Evolutionary conservation across 345 rosid species (phyloP).

Genomic region (Syzygium grande): DNA sequence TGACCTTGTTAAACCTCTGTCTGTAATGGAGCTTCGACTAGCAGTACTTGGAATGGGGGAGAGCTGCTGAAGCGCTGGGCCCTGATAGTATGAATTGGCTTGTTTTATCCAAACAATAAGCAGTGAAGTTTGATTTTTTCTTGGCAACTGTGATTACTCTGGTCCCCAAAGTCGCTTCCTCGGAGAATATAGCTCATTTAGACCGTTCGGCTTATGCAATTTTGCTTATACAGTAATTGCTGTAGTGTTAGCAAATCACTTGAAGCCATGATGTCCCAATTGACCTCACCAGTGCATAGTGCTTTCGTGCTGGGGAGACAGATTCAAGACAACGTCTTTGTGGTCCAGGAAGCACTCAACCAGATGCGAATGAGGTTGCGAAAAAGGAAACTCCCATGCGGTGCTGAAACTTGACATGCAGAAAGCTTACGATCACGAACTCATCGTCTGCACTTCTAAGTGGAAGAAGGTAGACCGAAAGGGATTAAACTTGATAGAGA

Average conservation of each 20-base stretch:
- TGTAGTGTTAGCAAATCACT: background rate
- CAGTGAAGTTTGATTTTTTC: too few relatives aligned
- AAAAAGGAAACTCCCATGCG: background rate
- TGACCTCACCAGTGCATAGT: background rate
- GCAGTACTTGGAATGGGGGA: too few relatives aligned
- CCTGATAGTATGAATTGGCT: too few relatives aligned
- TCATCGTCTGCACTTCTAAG: too few relatives aligned
- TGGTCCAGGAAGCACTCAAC: background rate
- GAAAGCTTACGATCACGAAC: background rate
- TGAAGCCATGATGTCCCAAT: background rate
- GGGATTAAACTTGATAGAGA: background rate
- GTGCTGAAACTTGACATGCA: background rate
- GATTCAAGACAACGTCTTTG: background rate
- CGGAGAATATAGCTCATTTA: background rate
- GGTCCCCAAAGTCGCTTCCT: background rate
- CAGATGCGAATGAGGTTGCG: background rate
- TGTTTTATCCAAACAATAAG: too few relatives aligned
- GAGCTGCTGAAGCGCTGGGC: too few relatives aligned
- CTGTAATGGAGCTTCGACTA: too few relatives aligned
- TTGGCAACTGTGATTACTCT: background rate
- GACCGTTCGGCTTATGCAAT: background rate
- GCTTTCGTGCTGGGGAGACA: background rate
- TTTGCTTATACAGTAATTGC: background rate
- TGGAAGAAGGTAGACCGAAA: too few relatives aligned
- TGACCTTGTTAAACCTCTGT: too few relatives aligned